Percentiles rank a stretch among this genome's conserved stretches.
phyloP scores from a whole-genome alignment of 2,329 filamentous ascomycete genomes.

The Paradendryphiella salina region DNA sequence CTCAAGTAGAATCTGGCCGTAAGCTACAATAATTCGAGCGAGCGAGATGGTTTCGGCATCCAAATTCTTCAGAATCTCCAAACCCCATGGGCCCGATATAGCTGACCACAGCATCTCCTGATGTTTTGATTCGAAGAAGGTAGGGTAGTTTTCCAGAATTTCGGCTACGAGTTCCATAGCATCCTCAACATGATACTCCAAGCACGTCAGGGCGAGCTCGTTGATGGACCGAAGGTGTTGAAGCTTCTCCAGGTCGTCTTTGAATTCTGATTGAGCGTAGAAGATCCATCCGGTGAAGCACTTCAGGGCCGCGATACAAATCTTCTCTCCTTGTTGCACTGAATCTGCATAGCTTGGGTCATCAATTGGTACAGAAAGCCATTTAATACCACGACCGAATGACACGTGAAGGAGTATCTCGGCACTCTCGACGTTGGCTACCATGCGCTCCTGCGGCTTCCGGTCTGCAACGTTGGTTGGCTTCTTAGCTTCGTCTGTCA shows the following conservation, averaged over 20 bases:
- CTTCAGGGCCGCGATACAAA: constrained; percentile 40
- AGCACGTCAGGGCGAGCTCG: constrained; percentile 61
- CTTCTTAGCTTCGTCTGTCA: constrained; percentile 70
- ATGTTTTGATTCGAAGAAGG: constrained; percentile 42
- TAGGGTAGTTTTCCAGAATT: constrained; percentile 42
- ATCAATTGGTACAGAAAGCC: constrained; percentile 32
- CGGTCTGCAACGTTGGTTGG: constrained; percentile 63
- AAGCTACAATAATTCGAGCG: constrained; percentile 44
- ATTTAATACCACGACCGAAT: constrained; percentile 43
- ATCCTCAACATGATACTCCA: constrained; percentile 59
- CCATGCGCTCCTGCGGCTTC: constrained; percentile 57
- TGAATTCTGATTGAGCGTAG: constrained; percentile 69
- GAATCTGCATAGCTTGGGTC: constrained; percentile 28
- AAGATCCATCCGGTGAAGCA: constrained; percentile 65
- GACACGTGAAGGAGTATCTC: constrained; percentile 54
- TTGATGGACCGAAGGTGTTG: constrained; percentile 64
- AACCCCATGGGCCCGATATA: constrained; percentile 41
- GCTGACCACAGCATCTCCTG: constrained; percentile 41
- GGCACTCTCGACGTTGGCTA: constrained; percentile 57
- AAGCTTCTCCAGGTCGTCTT: constrained; percentile 61
- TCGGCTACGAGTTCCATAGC: constrained; percentile 45
- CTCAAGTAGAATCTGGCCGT: constrained; percentile 41
- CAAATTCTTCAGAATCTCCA: constrained; percentile 42
- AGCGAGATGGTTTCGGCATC: constrained; percentile 43
- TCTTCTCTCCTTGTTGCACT: constrained; percentile 37